These are phyloP conservation scores for Yamagishiella unicocca DNA, from an alignment of 139 green algal genomes.

Conservation along the genomic window DNA sequence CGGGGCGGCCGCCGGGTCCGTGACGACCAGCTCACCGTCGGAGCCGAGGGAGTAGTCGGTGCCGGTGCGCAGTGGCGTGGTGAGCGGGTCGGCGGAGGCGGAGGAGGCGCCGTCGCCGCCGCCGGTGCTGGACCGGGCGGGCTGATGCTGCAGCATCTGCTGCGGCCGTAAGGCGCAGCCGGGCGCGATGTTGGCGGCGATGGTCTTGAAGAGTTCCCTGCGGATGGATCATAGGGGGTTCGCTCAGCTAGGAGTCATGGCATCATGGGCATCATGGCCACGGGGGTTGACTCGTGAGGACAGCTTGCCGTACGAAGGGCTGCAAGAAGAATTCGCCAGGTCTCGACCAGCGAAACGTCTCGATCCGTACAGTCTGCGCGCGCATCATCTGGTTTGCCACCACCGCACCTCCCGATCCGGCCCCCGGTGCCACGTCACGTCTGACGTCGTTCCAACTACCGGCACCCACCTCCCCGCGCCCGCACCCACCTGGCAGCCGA, in stretches of 20 bases:
- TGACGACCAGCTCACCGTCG: conserved; percentile 29
- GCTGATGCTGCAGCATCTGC: not conserved
- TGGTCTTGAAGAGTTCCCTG: conserved; percentile 55
- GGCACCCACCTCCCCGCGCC: not conserved
- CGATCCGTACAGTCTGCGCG: no score
- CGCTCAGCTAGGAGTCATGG: no score
- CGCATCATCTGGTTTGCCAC: no score
- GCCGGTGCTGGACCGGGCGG: not conserved
- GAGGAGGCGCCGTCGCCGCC: not conserved
- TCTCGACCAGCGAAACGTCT: no score
- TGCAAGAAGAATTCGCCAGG: no score
- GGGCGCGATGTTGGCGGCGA: conserved; percentile 62
- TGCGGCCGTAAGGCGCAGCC: conserved; percentile 33
- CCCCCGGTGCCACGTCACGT: no score
- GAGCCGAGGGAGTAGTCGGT: conserved; percentile 15
- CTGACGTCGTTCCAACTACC: no score
- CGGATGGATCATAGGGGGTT: no score
- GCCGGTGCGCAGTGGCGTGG: conserved; percentile 14
- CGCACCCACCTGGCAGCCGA: conserved; percentile 52
- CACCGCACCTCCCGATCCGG: no score
- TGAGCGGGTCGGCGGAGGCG: not conserved
- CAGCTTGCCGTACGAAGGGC: no score
- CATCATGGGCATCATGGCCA: no score
- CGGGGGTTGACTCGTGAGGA: no score
- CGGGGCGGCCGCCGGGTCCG: not conserved